Base-by-base conservation (phyloP, 2,329 filamentous ascomycete species). In the Neospermospora avenae region DNA sequence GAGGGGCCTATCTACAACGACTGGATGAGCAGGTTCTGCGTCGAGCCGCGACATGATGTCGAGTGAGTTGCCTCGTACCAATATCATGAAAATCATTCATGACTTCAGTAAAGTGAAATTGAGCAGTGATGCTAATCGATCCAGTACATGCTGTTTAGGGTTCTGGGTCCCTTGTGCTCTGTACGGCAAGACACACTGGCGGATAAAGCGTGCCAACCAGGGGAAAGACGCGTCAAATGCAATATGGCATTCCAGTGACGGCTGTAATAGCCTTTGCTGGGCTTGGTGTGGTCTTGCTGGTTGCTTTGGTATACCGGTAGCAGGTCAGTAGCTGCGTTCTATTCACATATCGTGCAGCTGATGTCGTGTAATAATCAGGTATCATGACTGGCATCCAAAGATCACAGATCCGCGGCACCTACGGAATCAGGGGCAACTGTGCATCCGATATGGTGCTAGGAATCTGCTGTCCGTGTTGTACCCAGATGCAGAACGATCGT, bases 181-280 rank as follows among this genome's bases (percentile, higher is more conserved):
- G 7, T 77, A 77, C 63, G 75, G 76, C 4, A 75, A 75, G 51
- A 78, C 76, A 2, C 69, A 77, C 14, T 75, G 78, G 68, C 73
- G 78, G 7, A 68, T 79, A 2, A 67, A 70, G 1, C 73, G 72
- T 51, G 73, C 75, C 48, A 67, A 65, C 6, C 64, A 67, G 13
- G 74, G 75, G 51, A 70, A 74, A 24, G 75, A 78, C 58, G 71
- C 76, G 1, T 74, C 73, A 6, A 74, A 80, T n/a, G 46, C 52
- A 4, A 52, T 56, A 61, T 78, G 70, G 69, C 75, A 3, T 69
- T 66, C 1, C 68, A 74, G 59, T 65, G 65, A 60, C 46, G 63
- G 68, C 5, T 73, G 72, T n/a, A 79, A 78, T 61, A 68, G 65
- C 2, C 65, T 73, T 18, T 80, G 78, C 55, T 69, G 72, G 58